phyloP scores from a whole-genome alignment of 2,329 filamentous ascomycete species.

The Aureobasidium sp. region DNA sequence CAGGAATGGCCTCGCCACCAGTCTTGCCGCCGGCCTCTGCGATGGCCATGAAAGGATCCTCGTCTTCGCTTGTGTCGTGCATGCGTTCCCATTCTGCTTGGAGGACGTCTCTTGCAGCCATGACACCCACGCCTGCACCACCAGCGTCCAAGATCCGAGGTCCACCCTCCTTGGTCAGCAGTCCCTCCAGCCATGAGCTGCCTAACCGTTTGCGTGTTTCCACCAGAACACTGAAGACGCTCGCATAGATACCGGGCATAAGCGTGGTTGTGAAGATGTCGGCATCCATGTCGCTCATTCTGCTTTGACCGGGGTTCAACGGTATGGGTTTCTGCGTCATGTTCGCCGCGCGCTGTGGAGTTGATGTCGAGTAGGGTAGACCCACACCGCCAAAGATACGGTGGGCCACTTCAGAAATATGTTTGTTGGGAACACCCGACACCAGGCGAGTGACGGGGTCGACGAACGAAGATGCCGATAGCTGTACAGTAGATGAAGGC shows the following conservation, averaged over 20 bases:
- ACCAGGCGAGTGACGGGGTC: conserved; percentile 65
- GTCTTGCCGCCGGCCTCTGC: conserved; percentile 29
- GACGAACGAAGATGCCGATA: conserved; percentile 64
- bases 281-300: conserved; percentile 68
- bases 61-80: conserved; percentile 31
- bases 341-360: conserved; percentile 50
- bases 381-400: conserved; percentile 68
- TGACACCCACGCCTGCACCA: conserved; percentile 62
- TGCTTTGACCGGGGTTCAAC: conserved; percentile 55
- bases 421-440: conserved; percentile 55
- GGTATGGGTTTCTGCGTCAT: conserved; percentile 59
- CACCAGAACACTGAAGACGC: conserved; percentile 59
- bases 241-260: conserved; percentile 64
- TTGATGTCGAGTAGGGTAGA: conserved; percentile 70
- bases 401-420: conserved; percentile 66
- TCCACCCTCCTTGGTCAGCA: conserved; percentile 54
- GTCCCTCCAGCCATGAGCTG: conserved; percentile 59
- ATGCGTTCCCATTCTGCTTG: conserved; percentile 74
- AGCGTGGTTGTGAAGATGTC: conserved; percentile 65
- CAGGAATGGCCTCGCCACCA: conserved; percentile 34
- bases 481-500: conserved; percentile 63
- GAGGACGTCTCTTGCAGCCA: conserved; percentile 72
- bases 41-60: conserved; percentile 21
- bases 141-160: conserved; percentile 68
- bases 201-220: conserved; percentile 70